phyloP scores from a whole-genome alignment of 2,329 filamentous ascomycete species.

The Apiospora pterosperma region DNA sequence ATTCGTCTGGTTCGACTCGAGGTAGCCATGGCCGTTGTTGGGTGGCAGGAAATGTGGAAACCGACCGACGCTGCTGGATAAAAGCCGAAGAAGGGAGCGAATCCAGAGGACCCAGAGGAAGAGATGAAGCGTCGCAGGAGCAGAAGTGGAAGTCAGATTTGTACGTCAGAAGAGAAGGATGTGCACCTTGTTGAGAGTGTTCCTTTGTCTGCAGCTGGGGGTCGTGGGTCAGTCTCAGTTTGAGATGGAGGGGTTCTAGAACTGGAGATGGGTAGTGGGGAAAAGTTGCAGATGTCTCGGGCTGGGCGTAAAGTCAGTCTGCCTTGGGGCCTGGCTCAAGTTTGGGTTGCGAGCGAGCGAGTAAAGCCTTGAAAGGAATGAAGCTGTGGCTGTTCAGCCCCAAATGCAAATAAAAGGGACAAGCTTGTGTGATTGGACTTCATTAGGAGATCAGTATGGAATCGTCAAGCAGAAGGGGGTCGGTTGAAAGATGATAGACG shows the following conservation, averaged over 20 bases:
- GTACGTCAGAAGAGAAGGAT: not conserved
- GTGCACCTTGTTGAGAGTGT: not conserved
- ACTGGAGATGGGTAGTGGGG: not conserved
- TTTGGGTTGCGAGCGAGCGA: not conserved
- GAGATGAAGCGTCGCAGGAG: too few species aligned
- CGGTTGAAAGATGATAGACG: not conserved
- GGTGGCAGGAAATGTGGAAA: not conserved
- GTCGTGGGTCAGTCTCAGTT: not conserved
- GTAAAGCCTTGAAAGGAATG: not conserved
- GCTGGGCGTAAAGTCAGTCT: not conserved
- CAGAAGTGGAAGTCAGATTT: not conserved
- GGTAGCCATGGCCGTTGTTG: slow-evolving; percentile 14
- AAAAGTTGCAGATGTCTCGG: not conserved
- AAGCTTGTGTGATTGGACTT: not conserved
- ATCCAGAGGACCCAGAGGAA: too few species aligned
- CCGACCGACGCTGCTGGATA: too few species aligned
- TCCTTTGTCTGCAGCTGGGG: not conserved
- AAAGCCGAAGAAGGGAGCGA: not conserved
- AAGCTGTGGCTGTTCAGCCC: not conserved
- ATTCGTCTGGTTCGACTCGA: slow-evolving; percentile 58
- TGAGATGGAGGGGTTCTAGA: not conserved
- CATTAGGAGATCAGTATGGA: not conserved
- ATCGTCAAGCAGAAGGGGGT: not conserved
- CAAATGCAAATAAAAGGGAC: not conserved
- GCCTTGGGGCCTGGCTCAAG: not conserved